A percentile compares a stretch with the other conserved stretches of the same genome.
Conservation (phyloP, 2,329 filamentous ascomycete species). For the Fusarium praegraminearum region DNA sequence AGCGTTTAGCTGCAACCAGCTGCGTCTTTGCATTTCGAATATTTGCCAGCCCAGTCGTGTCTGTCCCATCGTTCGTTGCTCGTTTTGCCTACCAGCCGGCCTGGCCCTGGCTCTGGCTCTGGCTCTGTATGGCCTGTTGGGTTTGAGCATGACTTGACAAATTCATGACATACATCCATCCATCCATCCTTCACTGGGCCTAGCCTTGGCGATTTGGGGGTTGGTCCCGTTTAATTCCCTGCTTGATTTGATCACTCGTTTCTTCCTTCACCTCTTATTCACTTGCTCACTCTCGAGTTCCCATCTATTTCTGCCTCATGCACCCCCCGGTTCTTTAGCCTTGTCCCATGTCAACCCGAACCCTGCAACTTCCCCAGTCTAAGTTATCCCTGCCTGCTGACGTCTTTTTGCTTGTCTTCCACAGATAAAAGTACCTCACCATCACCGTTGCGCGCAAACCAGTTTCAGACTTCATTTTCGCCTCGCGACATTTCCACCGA, state of each 20-base stretch:
- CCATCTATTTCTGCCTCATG: conserved; percentile 40
- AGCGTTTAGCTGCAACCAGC: conserved; percentile 17
- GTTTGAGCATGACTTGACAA: conserved; percentile 28
- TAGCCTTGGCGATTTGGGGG: conserved; percentile 33
- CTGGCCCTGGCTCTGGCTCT: background rate
- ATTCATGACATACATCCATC: conserved; percentile 22
- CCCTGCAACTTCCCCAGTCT: conserved; percentile 33
- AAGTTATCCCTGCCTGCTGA: conserved; percentile 47
- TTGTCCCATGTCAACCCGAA: conserved; percentile 29
- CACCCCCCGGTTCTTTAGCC: conserved; percentile 21
- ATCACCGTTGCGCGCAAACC: conserved; percentile 42
- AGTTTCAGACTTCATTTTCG: conserved; percentile 54
- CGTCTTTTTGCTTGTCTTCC: conserved; percentile 41
- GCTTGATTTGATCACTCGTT: conserved; percentile 23
- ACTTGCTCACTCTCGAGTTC: conserved; percentile 13
- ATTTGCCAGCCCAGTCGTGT: conserved; percentile 3
- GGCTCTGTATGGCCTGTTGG: conserved; percentile 25
- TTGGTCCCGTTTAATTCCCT: conserved; percentile 34
- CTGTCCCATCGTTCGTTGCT: conserved; percentile 2
- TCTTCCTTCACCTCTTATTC: conserved; percentile 4
- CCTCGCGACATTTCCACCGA: conserved; percentile 64
- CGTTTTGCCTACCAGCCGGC: background rate
- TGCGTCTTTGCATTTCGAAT: conserved; percentile 14
- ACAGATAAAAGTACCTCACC: conserved; percentile 47
- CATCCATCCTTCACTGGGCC: conserved; percentile 7